Base-by-base conservation (phyloP, 805 yeast species). In the Yamadazyma ubonensis region DNA sequence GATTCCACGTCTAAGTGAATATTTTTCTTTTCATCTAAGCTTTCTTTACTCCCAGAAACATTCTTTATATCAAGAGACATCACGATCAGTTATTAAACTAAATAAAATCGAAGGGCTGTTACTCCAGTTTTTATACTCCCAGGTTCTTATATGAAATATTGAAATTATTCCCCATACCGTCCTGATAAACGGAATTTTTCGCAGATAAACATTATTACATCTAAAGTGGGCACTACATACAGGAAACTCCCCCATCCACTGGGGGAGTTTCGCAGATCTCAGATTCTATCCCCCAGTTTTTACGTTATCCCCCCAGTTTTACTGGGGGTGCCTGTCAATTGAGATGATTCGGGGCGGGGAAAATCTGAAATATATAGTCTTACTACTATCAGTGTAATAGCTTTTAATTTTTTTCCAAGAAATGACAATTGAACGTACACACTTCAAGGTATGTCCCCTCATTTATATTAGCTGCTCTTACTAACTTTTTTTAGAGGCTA, bases 401-500 rank as follows among this genome's bases (percentile, higher is more conserved):
- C 10, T 15, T n/a, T 12, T 16, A 12, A 15, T n/a, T 15, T 27
- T 5, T n/a, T n/a, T 12, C 17, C 30, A 27, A 29, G 22, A 29
- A 29, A 29, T 29, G 33, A 29, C 33, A 9, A 18, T 29, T 10
- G 33, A 29, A 14, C 20, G 10, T 7, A 9, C 33, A 12, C 30
- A 28, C 10, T 29, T 29, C 33, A 29, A 29, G 12, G 33, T 29
- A 29, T 5, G 33, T 29, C 12, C 17, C 4, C 18, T 29, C 7
- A 27, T 11, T 17, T 15, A 18, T 21, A 11, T 5, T 21, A 11
- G 4, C 21, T 9, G 3, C 12, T 3, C 17, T 16, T 11, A 23
- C 36, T 33, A 33, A 33, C 36, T 11, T 4, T 16, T 8, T 18
- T 17, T 35, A 50, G 39, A 51, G 58, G 43, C 45, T 76, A 15